Base-by-base conservation (phyloP, 805 yeast genomes). In the Candida rishiriensis region DNA sequence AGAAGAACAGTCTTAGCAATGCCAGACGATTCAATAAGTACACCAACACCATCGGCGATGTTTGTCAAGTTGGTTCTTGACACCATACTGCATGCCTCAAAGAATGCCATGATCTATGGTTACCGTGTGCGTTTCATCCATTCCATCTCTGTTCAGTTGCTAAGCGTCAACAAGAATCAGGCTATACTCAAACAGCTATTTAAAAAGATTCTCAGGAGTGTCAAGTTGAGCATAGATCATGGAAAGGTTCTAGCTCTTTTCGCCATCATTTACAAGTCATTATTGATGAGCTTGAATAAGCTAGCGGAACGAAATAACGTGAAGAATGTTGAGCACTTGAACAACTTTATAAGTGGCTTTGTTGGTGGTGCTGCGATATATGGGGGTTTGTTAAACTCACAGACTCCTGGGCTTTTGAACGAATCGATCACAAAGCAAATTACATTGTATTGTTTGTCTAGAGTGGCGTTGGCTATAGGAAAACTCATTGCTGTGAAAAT, bases 381-480 rank as follows among this genome's bases (percentile, higher is more conserved):
- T 44, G 65, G 68, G 9, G 64, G 64, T 1, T 34, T 56, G 15
- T 15, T 59, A 12, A 55, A 54, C 38, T 31, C 26, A n/a, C n/a
- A 38, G 33, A 15, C 26, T 3, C 29, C 43, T 10, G 38, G 41
- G 1, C 35, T 52, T 12, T 39, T 53, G 26, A 58, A 59, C 35
- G 56, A 57, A 16, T 44, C 58, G 3, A 81, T 84, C 28, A 72
- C 85, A n/a, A 83, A 79, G 49, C 90, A 85, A 61, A 76, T 85
- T 51, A 85, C 89, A 1, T 70, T 85, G 40, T 85, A 85, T 55
- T 83, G 88, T 49, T 75, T 82, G 44, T 79, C 88, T 3, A 69
- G 95, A 36, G 87, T 83, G 4, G 57, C 78, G 40, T 57, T 86
- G 35, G 91, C 86, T 0, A 40, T 74, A 3, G 83, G 84, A 12